These are phyloP conservation scores for Lyophyllum semitale DNA, from an alignment of 768 basidiomycete species.

Conservation along the genomic window DNA sequence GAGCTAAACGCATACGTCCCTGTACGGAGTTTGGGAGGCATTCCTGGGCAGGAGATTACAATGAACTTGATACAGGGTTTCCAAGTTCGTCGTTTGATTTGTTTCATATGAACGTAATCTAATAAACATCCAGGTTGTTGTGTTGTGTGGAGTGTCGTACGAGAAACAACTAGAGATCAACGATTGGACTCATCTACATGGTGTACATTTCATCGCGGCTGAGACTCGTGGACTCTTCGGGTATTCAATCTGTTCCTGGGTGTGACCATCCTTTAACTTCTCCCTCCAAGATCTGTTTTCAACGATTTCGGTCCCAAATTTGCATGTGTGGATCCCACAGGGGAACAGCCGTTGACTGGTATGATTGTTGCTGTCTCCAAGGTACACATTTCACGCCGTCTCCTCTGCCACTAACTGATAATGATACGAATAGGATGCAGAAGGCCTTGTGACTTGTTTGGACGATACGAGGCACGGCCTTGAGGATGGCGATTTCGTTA, in stretches of 20 bases:
- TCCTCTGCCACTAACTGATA: neutral
- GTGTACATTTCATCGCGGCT: slow-evolving; percentile 88
- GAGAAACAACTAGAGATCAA: slow-evolving; percentile 92
- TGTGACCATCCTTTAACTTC: neutral
- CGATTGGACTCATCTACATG: slow-evolving; percentile 89
- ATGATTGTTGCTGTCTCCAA: slow-evolving; percentile 96
- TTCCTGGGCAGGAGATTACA: slow-evolving; percentile 73
- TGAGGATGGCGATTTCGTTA: slow-evolving; percentile 98
- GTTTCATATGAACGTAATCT: neutral
- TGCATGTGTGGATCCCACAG: slow-evolving; percentile 96
- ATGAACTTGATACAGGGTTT: slow-evolving; percentile 84
- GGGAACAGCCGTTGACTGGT: slow-evolving; percentile 89
- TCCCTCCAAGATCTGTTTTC: slow-evolving; percentile 73
- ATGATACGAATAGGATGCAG: slow-evolving; percentile 58
- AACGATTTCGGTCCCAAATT: slow-evolving; percentile 97
- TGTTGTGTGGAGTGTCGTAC: slow-evolving; percentile 77
- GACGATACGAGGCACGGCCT: slow-evolving; percentile 97
- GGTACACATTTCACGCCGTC: slow-evolving; percentile 37
- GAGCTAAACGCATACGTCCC: slow-evolving; percentile 98
- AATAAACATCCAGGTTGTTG: slow-evolving; percentile 66
- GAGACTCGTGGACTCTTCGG: slow-evolving; percentile 94
- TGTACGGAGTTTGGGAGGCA: slow-evolving; percentile 81
- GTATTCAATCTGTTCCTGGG: slow-evolving; percentile 41
- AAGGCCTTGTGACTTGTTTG: slow-evolving; percentile 93
- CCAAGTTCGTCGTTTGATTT: slow-evolving; percentile 59